phyloP scores from a whole-genome alignment of 768 basidiomycete species.

The Leccinum imitatum region DNA sequence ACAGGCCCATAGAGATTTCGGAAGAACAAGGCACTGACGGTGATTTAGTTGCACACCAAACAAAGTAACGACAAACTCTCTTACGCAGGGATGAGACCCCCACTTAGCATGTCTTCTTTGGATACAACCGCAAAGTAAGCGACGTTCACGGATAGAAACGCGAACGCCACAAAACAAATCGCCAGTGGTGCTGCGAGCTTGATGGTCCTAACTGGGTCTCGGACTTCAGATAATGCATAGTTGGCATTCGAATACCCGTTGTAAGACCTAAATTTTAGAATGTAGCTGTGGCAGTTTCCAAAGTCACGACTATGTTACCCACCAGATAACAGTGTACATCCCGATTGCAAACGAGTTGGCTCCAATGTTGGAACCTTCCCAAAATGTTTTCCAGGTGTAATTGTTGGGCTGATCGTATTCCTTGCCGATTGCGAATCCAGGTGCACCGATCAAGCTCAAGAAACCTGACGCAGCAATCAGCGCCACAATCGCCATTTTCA shows the following conservation, averaged over 20 bases:
- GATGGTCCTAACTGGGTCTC: constrained; percentile 68
- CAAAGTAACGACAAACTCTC: constrained; percentile 19
- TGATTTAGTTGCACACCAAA: background rate
- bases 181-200: constrained; percentile 69
- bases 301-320: background rate
- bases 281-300: background rate
- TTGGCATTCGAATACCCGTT: constrained; percentile 75
- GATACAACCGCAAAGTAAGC: constrained; percentile 77
- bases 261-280: constrained; percentile 55
- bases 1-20: constrained; percentile 65
- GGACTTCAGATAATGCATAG: constrained; percentile 69
- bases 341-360: constrained; percentile 63
- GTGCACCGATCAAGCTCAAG: constrained; percentile 46
- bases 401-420: constrained; percentile 56
- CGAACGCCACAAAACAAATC: constrained; percentile 53
- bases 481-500: constrained; percentile 58
- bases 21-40: constrained; percentile 64
- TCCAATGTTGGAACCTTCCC: constrained; percentile 58
- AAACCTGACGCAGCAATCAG: constrained; percentile 55
- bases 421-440: constrained; percentile 49
- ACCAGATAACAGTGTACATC: constrained; percentile 74
- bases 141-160: constrained; percentile 66
- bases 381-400: constrained; percentile 57
- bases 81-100: constrained; percentile 67
- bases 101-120: constrained; percentile 64